A percentile compares a stretch with the other conserved stretches of the same genome.
Evolutionary conservation across 495 filamentous ascomycete genomes (phyloP).

Genomic region (Penicillium dipodomyicola): DNA sequence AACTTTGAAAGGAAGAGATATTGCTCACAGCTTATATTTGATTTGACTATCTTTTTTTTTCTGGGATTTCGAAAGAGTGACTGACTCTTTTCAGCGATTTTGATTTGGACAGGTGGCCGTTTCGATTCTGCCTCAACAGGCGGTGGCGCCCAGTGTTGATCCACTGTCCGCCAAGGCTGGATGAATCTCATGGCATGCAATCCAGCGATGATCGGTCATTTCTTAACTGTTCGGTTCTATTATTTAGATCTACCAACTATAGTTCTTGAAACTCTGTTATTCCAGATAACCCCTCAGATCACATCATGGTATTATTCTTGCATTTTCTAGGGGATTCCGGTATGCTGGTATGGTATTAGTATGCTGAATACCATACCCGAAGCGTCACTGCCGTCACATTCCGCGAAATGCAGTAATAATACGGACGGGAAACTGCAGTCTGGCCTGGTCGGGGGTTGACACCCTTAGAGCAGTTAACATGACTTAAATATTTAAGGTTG

Average conservation of each 20-base stretch:
- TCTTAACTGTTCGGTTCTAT: conserved; percentile 2
- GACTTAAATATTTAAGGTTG: conserved; percentile 13
- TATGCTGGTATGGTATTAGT: conserved; percentile 20
- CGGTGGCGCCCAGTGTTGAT: conserved; percentile 22
- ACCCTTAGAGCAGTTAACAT: not conserved
- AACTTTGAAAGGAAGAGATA: not conserved
- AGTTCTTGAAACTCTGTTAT: not conserved
- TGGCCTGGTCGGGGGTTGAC: not conserved
- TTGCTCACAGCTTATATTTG: not conserved
- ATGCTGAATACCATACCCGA: conserved; percentile 27
- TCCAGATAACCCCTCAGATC: not conserved
- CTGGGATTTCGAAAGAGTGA: not conserved
- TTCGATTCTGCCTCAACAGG: conserved; percentile 18
- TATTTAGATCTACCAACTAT: conserved; percentile 1
- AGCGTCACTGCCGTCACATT: conserved; percentile 18
- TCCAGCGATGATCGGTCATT: conserved; percentile 16
- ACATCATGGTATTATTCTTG: conserved; percentile 4
- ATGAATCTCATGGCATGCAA: conserved; percentile 27
- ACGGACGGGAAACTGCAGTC: conserved; percentile 1
- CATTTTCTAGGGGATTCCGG: conserved; percentile 21
- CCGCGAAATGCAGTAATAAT: conserved; percentile 12
- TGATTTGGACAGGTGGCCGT: conserved; percentile 28
- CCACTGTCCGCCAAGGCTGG: conserved; percentile 25
- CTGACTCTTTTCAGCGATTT: conserved; percentile 14
- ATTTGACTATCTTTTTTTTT: not conserved